phyloP scores from a whole-genome alignment of 2,329 filamentous ascomycete species.

The Verticillium dahliae region DNA sequence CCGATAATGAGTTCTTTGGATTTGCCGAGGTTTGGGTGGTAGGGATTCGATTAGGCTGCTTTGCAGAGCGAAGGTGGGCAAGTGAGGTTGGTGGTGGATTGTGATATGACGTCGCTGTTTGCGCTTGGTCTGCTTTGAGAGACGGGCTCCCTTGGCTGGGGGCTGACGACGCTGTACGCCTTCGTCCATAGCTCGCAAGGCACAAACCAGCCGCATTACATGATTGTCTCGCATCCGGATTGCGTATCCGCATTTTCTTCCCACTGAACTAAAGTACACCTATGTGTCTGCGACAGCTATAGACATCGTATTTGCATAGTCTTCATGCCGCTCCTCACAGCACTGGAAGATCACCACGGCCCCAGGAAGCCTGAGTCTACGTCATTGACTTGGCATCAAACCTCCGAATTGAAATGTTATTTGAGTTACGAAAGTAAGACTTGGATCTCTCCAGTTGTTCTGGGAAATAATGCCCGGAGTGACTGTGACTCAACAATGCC shows the following conservation, averaged over 20 bases:
- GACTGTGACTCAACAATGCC: constrained; percentile 20
- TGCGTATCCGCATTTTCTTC: too few relatives aligned
- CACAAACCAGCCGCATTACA: background rate
- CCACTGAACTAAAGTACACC: too few relatives aligned
- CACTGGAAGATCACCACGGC: too few relatives aligned
- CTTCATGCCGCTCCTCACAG: too few relatives aligned
- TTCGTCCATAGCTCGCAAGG: background rate
- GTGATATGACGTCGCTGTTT: background rate
- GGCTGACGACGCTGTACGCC: background rate
- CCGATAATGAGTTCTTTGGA: too few relatives aligned
- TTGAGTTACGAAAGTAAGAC: constrained; percentile 45
- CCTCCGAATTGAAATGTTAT: background rate
- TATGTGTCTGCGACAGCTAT: too few relatives aligned
- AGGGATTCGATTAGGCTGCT: background rate
- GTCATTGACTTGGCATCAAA: too few relatives aligned
- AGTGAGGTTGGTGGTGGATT: background rate
- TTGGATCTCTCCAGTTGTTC: constrained; percentile 54
- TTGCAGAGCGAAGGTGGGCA: background rate
- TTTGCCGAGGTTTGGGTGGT: too few relatives aligned
- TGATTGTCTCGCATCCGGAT: too few relatives aligned
- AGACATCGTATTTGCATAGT: too few relatives aligned
- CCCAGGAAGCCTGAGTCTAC: too few relatives aligned
- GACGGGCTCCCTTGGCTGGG: too few relatives aligned
- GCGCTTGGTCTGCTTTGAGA: background rate
- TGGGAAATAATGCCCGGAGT: constrained; percentile 44